Base-by-base conservation (phyloP, 2,329 filamentous ascomycete species). In the Colletotrichum sp. region DNA sequence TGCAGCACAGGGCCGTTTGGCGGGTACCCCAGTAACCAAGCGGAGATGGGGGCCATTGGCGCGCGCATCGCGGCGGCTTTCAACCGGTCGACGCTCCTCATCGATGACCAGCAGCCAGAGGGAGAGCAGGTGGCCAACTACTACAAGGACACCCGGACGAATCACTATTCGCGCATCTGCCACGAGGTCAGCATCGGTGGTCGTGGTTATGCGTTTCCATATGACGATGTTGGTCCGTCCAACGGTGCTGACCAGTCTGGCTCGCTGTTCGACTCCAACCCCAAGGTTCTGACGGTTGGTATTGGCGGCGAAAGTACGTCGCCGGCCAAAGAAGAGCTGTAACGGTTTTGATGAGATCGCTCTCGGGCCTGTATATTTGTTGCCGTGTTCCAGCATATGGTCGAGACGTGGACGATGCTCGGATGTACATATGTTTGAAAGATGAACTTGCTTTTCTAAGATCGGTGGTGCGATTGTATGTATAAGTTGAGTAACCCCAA, bases 51-150 rank as follows among this genome's bases (percentile, higher is more conserved):
- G 76, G 92, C 92, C 55, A 90, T 96, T 72, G 92, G 93, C 10
- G 94, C 95, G 0, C 89, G 95, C n/a, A 85, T 97, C 16, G 90
- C 93, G 0, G 95, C 95, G 2, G 94, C 93, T 1, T 91, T 96
- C 80, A 95, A 96, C 84, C 90, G 95, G 26, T 92, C 90, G 39
- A 96, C 93, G 13, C 84, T 97, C 76, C 84, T 94, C 66, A 81
- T 84, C 24, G 85, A 90, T 79, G 69, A 82, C n/a, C 79, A 81
- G 78, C 92, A 90, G 84, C 92, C 90, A 16, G 86, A 90, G 71
- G 86, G 87, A 67, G 90, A 91, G 81, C 77, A 80, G 1, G 84
- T 89, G 3, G 81, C 81, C 8, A 82, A 81, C 10, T 94, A 92
- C 81, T 94, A 94, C 83, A 78, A 82, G 55, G 83, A 89, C 16